Conservation (phyloP, 768 basidiomycete species). For the Lepiota venenata region DNA sequence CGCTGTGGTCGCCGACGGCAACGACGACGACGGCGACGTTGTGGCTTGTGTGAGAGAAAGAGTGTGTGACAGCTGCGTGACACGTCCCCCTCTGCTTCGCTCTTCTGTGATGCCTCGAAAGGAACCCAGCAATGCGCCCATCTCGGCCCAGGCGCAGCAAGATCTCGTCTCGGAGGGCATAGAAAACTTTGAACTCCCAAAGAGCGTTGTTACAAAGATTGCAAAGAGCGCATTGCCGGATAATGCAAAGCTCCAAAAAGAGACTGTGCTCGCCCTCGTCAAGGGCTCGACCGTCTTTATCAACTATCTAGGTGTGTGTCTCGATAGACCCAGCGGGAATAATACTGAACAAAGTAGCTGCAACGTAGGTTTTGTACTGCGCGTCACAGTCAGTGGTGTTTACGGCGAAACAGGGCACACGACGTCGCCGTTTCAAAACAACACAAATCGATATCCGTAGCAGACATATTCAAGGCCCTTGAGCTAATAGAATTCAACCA, state of each 20-base stretch:
- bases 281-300: slow-evolving; percentile 96
- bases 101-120: slow-evolving; percentile 66
- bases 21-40: too few relatives aligned
- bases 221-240: slow-evolving; percentile 87
- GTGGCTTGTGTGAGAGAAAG: neutral
- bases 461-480: slow-evolving; percentile 86
- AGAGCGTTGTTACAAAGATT: slow-evolving; percentile 76
- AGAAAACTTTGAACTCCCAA: slow-evolving; percentile 87
- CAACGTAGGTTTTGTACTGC: slow-evolving; percentile 35
- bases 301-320: slow-evolving; percentile 76
- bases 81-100: neutral
- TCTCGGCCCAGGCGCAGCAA: slow-evolving; percentile 76
- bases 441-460: slow-evolving; percentile 85
- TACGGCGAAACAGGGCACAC: slow-evolving; percentile 60
- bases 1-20: slow-evolving; percentile 26
- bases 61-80: neutral
- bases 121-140: slow-evolving; percentile 48
- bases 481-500: slow-evolving; percentile 78
- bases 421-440: slow-evolving; percentile 83
- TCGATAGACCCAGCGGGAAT: neutral
- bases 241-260: slow-evolving; percentile 85
- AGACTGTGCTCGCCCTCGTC: slow-evolving; percentile 78
- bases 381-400: neutral
- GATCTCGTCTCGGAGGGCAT: slow-evolving; percentile 81
- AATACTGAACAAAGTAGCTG: slow-evolving; percentile 31